Base-by-base conservation (phyloP, 208 protist species). In the Strigomonas galati region DNA sequence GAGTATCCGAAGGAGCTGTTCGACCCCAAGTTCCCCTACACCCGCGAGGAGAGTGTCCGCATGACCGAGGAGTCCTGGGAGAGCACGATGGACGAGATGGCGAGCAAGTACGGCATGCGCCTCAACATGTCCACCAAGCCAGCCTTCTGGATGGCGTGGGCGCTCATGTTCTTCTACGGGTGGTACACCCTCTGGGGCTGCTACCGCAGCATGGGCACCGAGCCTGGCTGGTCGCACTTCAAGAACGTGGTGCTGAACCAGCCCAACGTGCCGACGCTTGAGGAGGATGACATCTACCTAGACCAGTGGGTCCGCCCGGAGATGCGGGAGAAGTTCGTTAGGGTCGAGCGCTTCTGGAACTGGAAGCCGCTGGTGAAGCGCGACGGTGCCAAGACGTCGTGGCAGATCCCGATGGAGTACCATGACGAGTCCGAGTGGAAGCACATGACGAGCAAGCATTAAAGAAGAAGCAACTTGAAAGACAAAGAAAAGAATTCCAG, bases 1-100 rank as follows among this genome's bases (percentile, higher is more conserved):
- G 90, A 95, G 71, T 95, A 91, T 67, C 90, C 90, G 0, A 95
- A 95, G 63, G 86, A 95, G 53, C 81, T 95, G 35, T 95, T 93
- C 49, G 84, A 93, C 62, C 87, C 90, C 26, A 93, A 92, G 74
- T 95, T 84, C 67, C 90, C 90, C 6, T 95, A 93, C 80, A 95
- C 90, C 1, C 86, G 87, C 40, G 90, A 95, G 72, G 85, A 95
- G 70, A 85, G 83, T 63, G 92, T 95, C 63, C 90, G 90, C 67
- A 91, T 92, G 83, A 92, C 85, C 12, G 84, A 95, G 73, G 90
- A 95, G 70, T 81, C 79, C 27, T 93, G 85, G 87, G 86, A 95
- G 51, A 91, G 83, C 69, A 93, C 87, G 52, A 90, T 91, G 85
- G 87, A 93, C 52, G 90, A 95, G 74, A 92, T 95, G 87, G 90